A percentile compares a stretch with the other conserved stretches of the same genome.
Evolutionary conservation across 1,284 basidiomycete genomes (phyloP).

Genomic region (Melampsora abietis-canadensis): DNA sequence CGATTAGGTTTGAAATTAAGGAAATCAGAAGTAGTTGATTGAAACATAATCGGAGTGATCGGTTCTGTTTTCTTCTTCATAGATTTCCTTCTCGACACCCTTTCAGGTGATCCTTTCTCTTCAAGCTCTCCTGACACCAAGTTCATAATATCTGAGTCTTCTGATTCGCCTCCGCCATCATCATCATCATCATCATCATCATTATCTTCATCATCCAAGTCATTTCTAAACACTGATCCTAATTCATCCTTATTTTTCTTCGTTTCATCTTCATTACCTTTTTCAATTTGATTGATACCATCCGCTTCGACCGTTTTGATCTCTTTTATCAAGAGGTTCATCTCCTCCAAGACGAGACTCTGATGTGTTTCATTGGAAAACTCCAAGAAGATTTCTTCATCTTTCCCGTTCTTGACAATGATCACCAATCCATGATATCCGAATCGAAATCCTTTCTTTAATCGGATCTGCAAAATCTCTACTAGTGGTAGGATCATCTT

Average conservation of each 20-base stretch:
- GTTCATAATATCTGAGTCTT: background rate
- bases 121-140: slow-evolving; percentile 58
- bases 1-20: slow-evolving; percentile 86
- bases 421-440: slow-evolving; percentile 83
- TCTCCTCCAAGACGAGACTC: slow-evolving; percentile 58
- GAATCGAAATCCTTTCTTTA: slow-evolving; percentile 79
- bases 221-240: slow-evolving; percentile 12
- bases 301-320: slow-evolving; percentile 22
- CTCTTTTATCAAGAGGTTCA: slow-evolving; percentile 69
- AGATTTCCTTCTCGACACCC: slow-evolving; percentile 61
- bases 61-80: background rate
- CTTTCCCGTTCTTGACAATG: slow-evolving; percentile 70
- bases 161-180: slow-evolving; percentile 23
- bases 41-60: slow-evolving; percentile 80
- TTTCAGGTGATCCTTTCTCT: slow-evolving; percentile 45
- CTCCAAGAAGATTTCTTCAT: slow-evolving; percentile 96
- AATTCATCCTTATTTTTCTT: background rate
- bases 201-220: slow-evolving; percentile 37
- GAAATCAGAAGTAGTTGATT: slow-evolving; percentile 84
- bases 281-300: slow-evolving; percentile 5
- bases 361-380: slow-evolving; percentile 75
- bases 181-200: slow-evolving; percentile 46
- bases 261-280: background rate
- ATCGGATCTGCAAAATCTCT: slow-evolving; percentile 79
- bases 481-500: slow-evolving; percentile 91